phyloP scores from a whole-genome alignment of 805 yeast genomes.

The Cyberlindnera maritima region DNA sequence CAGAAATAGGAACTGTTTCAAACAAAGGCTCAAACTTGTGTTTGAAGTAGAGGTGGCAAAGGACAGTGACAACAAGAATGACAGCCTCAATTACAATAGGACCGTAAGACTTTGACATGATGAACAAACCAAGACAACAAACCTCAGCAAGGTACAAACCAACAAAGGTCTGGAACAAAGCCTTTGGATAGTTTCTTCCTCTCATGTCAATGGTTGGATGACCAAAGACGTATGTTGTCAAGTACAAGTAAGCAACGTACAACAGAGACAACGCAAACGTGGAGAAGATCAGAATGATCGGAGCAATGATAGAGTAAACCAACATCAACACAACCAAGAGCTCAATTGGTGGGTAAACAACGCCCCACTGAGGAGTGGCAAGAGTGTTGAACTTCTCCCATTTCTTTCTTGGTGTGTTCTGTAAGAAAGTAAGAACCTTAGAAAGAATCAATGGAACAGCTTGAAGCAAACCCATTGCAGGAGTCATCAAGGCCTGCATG shows the following conservation, averaged over 20 bases:
- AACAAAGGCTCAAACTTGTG: slow-evolving; percentile 58
- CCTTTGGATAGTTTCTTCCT: slow-evolving; percentile 73
- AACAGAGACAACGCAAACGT: slow-evolving; percentile 53
- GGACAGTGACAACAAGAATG: slow-evolving; percentile 54
- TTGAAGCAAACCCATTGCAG: slow-evolving; percentile 77
- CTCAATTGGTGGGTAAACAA: slow-evolving; percentile 74
- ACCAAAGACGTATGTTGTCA: slow-evolving; percentile 58
- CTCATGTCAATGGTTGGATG: slow-evolving; percentile 53
- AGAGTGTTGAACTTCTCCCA: slow-evolving; percentile 74
- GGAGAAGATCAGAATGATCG: slow-evolving; percentile 68
- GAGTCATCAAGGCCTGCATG: slow-evolving; percentile 74
- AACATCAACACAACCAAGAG: slow-evolving; percentile 70
- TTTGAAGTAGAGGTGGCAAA: slow-evolving; percentile 56
- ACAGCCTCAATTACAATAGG: slow-evolving; percentile 68
- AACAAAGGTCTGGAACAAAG: slow-evolving; percentile 68
- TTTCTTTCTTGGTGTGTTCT: slow-evolving; percentile 87
- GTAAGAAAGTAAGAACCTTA: slow-evolving; percentile 71
- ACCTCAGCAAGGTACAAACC: slow-evolving; percentile 71
- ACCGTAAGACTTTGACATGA: slow-evolving; percentile 78
- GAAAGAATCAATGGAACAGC: slow-evolving; percentile 69
- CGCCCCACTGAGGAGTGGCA: slow-evolving; percentile 75
- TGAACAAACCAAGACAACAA: slow-evolving; percentile 67
- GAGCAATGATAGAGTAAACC: slow-evolving; percentile 77
- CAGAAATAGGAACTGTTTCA: slow-evolving; percentile 70
- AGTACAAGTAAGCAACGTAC: slow-evolving; percentile 62